Base-by-base conservation (phyloP, 345 rosid genomes). In the Citrus maxima region DNA sequence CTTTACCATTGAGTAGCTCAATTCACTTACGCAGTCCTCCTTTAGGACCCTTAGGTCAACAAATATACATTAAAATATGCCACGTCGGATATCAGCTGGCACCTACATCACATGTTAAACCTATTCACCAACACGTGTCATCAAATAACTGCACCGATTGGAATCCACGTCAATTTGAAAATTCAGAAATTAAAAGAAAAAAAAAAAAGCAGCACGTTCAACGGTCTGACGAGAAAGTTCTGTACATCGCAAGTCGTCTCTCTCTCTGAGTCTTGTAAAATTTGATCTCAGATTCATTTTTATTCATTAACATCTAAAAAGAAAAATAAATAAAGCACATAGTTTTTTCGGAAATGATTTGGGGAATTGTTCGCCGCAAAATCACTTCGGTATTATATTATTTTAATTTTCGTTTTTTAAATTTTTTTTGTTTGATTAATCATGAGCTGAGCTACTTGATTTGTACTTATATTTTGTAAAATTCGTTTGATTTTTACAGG, bases 291-390 rank as follows among this genome's bases (percentile, higher is more conserved):
- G 58, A 42, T 69, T 21, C 19, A 42, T 14, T 64, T 46, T 9
- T 19, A 8, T 32, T 67, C 13, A 8, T 34, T 19, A 1, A 34
- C 46, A 66, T 34, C 40, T 66, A 2, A 2, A 22, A 18, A 28
- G 8, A 13, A 28, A 18, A 66, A 66, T 19, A 21, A 66, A 28
- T 63, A 63, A 22, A 60, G 4, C 14, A 22, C 5, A 30, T 63
- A 13, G 62, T 51, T 22, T 6, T 66, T 66, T 42, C 6, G 67
- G 27, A 77, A 35, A 81, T 81, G 84, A 77, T 81, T 73, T 77
- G 66, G 78, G 78, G 80, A 30, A 61, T 73, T 77, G 4, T 77
- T 73, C 80, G 80, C 34, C 81, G 84, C 19, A 65, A 51, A 77
- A 65, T 73, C 73, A 76, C 80, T 73, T 67, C 67, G 66, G 78